These are phyloP conservation scores for Yamadazyma endophytica DNA, from an alignment of 805 yeast genomes.

Conservation along the genomic window DNA sequence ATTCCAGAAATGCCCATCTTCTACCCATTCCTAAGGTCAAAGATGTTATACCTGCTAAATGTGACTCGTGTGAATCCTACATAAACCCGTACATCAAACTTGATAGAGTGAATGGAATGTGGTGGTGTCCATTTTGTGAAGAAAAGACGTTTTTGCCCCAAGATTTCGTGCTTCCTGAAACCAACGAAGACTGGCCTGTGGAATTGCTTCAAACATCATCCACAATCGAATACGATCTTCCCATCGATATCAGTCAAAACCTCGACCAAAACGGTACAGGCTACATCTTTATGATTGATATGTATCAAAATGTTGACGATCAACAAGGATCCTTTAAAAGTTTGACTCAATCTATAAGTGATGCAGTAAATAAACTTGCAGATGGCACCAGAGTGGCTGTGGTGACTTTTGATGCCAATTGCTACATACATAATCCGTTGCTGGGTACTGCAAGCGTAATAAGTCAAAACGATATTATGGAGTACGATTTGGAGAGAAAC, in stretches of 20 bases:
- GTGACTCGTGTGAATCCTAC: conserved; percentile 22
- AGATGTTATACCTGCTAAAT: conserved; percentile 15
- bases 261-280: conserved; percentile 5
- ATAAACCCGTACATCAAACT: conserved; percentile 26
- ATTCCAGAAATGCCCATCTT: conserved; percentile 1
- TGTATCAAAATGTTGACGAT: conserved; percentile 25
- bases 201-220: conserved; percentile 21
- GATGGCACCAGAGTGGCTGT: conserved; percentile 17
- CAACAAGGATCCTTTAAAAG: conserved; percentile 11
- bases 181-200: conserved; percentile 21
- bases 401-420: conserved; percentile 26
- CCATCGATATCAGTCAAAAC: conserved; percentile 18
- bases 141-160: conserved; percentile 19
- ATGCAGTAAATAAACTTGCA: conserved; percentile 13
- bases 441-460: neutral
- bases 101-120: conserved; percentile 25
- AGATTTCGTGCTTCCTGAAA: conserved; percentile 12
- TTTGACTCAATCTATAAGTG: conserved; percentile 11
- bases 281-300: conserved; percentile 24
- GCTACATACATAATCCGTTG: conserved; percentile 18
- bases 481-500: conserved; percentile 2
- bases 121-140: conserved; percentile 39
- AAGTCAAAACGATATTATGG: conserved; percentile 6
- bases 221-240: conserved; percentile 29
- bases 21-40: conserved; percentile 3